Percentiles rank a stretch among this genome's conserved stretches.
Conservation (phyloP, 2,329 filamentous ascomycete species). For the Didymella sp. region DNA sequence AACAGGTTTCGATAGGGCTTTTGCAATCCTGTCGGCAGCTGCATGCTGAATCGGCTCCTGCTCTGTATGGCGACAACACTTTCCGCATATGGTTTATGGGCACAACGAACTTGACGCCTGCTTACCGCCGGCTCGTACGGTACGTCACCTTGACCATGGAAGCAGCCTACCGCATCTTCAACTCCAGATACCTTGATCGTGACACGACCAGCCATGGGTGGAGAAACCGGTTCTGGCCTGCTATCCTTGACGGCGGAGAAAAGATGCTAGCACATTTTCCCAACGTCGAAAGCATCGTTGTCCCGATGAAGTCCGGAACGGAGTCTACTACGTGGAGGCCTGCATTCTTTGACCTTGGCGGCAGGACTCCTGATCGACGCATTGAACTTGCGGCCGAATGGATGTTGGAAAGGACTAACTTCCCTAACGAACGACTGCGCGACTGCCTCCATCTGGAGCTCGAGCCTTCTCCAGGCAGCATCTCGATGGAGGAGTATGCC, state of each 20-base stretch:
- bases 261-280: slow-evolving; percentile 34
- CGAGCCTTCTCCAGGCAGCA: slow-evolving; percentile 15
- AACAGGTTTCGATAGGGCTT: slow-evolving; percentile 29
- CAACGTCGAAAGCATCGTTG: slow-evolving; percentile 31
- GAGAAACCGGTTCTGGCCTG: slow-evolving; percentile 40
- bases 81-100: slow-evolving; percentile 46
- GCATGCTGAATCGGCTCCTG: slow-evolving; percentile 51
- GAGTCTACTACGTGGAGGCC: slow-evolving; percentile 30
- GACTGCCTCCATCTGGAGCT: slow-evolving; percentile 39
- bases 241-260: slow-evolving; percentile 26
- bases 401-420: slow-evolving; percentile 33
- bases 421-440: slow-evolving; percentile 31
- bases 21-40: slow-evolving; percentile 53
- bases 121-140: slow-evolving; percentile 31
- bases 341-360: slow-evolving; percentile 34
- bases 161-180: slow-evolving; percentile 32
- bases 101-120: slow-evolving; percentile 14
- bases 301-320: slow-evolving; percentile 32
- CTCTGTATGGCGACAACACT: slow-evolving; percentile 58
- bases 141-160: slow-evolving; percentile 33
- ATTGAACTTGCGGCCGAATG: slow-evolving; percentile 36
- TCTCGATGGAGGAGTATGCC: slow-evolving; percentile 27
- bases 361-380: slow-evolving; percentile 37
- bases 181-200: slow-evolving; percentile 29
- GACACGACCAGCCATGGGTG: slow-evolving; percentile 39